Base-by-base conservation (phyloP, 108 stramenopile genomes). In the Craspedostauros australis region DNA sequence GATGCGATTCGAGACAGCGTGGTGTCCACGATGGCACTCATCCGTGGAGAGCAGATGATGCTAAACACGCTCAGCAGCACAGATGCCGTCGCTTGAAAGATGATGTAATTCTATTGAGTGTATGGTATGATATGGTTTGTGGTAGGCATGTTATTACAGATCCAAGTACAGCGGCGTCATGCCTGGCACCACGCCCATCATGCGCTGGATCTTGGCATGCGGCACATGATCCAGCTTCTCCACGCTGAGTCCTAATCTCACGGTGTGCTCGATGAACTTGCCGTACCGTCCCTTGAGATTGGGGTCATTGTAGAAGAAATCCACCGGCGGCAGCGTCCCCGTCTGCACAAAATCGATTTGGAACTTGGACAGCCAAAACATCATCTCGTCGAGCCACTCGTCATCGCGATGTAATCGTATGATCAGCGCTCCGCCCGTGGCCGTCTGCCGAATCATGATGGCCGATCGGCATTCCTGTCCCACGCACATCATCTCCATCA, bases 401-500 rank as follows among this genome's bases (percentile, higher is more conserved):
- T 91, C 84, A 58, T 91, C 82, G 1, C 90, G 68, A 23, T 64
- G 69, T 7, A 91, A 39, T 9, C 90, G 76, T n/a, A 91, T 24
- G 2, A 91, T 51, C 11, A 84, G 50, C 12, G 90, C 82, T 18
- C 90, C 90, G 14, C 51, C 77, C 23, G 82, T 87, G 3, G 86
- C 90, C 2, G 86, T 83, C 54, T 86, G 90, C 14, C 90, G 65
- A 2, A 91, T 82, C 84, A 91, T 86, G 21, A 91, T 51, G 30
- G 81, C 81, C 9, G 90, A 91, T 34, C 39, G 37, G 47, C 90
- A 91, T 0, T 64, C 43, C 20, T 64, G 36, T 20, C 88, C 88
- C 9, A 86, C 38, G 54, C 84, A 91, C 0, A 83, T 45, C 74
- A 91, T 91, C 52, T 91, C 90, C 86, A 91, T 77, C 84, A 83